Evolutionary conservation across 2,329 filamentous ascomycete species (phyloP).

Genomic region (Sclerotinia nivalis): DNA sequence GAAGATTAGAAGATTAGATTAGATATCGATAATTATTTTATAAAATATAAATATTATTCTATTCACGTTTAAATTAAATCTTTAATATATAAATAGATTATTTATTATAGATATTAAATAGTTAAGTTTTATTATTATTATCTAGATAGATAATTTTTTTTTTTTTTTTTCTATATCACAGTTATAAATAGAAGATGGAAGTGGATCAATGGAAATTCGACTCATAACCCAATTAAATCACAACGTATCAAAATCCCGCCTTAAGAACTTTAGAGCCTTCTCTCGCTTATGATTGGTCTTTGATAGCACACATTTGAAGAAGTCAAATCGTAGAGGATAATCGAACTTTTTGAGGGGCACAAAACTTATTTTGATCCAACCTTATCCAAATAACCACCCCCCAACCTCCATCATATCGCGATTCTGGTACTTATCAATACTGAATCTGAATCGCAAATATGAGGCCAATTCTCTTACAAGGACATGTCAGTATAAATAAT

Average conservation of each 20-base stretch:
- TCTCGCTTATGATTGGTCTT: conserved; percentile 23
- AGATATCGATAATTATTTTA: not conserved
- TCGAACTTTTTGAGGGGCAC: conserved; percentile 28
- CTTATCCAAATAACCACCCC: conserved; percentile 16
- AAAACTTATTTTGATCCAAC: conserved; percentile 21
- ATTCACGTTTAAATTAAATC: not conserved
- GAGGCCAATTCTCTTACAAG: conserved; percentile 94
- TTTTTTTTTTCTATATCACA: not conserved
- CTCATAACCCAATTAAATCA: not conserved
- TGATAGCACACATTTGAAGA: conserved; percentile 23
- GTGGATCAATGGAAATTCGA: not conserved
- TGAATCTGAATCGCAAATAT: conserved; percentile 57
- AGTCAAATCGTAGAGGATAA: conserved; percentile 23
- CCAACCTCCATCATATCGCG: conserved; percentile 15
- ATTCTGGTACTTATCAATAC: conserved; percentile 15
- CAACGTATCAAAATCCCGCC: not conserved
- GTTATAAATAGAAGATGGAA: not conserved
- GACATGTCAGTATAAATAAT: conserved; percentile 66
- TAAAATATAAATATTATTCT: not conserved
- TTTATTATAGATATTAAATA: too few species aligned
- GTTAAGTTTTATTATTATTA: too few species aligned
- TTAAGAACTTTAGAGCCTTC: not conserved
- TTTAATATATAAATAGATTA: too few species aligned
- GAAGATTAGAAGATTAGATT: too few species aligned
- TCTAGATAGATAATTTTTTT: not conserved